Conservation (phyloP, 164 flowering plant genomes). For the Brasenia schreberi region DNA sequence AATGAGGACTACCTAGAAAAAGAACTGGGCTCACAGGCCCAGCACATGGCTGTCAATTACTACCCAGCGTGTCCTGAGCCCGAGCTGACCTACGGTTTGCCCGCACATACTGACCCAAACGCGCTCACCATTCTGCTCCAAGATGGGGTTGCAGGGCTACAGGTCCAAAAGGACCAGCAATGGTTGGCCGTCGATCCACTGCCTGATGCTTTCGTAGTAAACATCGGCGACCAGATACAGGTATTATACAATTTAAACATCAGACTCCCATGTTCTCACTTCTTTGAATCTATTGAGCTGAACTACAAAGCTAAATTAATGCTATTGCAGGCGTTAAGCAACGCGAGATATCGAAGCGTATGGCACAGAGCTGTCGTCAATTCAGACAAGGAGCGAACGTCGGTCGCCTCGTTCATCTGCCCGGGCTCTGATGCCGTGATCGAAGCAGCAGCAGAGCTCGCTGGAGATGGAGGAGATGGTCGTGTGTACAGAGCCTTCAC, state of each 20-base stretch:
- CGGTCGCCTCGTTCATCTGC: conserved; percentile 65
- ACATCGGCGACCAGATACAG: conserved; percentile 83
- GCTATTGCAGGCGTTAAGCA: conserved; percentile 55
- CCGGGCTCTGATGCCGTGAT: conserved; percentile 45
- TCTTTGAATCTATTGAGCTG: neutral
- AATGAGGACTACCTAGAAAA: conserved; percentile 37
- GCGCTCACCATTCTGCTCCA: conserved; percentile 5
- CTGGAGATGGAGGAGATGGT: conserved; percentile 13
- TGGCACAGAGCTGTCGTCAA: conserved; percentile 74
- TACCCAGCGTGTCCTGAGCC: conserved; percentile 12
- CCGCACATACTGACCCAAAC: conserved; percentile 9
- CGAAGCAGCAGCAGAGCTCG: conserved; percentile 28
- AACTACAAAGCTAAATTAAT: neutral
- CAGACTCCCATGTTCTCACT: neutral
- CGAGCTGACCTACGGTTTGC: conserved; percentile 8
- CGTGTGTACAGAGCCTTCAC: conserved; percentile 47
- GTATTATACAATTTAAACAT: conserved; percentile 14
- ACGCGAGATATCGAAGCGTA: conserved; percentile 62
- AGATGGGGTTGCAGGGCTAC: conserved; percentile 61
- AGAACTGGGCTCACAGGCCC: conserved; percentile 63
- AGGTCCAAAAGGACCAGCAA: conserved; percentile 47
- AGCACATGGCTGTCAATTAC: conserved; percentile 31
- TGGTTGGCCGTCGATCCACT: conserved; percentile 65
- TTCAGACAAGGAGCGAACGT: conserved; percentile 38
- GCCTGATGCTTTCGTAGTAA: conserved; percentile 59